These are phyloP conservation scores for Apiospora malaysiana DNA, from an alignment of 2,329 filamentous ascomycete genomes.

Conservation along the genomic window DNA sequence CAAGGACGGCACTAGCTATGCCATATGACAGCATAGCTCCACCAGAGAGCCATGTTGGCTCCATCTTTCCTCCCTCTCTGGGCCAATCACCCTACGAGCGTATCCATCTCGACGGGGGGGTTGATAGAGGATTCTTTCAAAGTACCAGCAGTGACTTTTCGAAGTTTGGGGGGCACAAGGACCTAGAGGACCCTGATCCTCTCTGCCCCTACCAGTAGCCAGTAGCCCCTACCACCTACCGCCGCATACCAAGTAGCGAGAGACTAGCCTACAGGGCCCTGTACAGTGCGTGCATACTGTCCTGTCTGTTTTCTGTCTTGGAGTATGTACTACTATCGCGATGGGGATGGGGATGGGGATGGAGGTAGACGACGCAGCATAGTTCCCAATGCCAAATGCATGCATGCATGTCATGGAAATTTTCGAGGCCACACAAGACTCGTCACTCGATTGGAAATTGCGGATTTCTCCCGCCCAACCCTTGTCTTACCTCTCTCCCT, in stretches of 20 bases:
- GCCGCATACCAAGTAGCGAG: background rate
- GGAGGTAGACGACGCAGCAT: background rate
- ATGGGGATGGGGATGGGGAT: background rate
- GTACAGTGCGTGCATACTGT: conserved; percentile 8
- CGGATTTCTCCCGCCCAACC: conserved; percentile 3
- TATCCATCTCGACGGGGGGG: conserved; percentile 13
- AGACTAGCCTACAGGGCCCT: background rate
- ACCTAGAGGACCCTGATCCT: conserved; percentile 4
- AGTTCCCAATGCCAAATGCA: conserved; percentile 1
- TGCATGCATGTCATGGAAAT: background rate
- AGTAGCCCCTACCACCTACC: too few species aligned
- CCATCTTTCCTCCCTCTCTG: background rate
- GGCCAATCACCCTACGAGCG: background rate
- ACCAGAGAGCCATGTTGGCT: background rate
- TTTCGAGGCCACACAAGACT: background rate
- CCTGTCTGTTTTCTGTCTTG: background rate
- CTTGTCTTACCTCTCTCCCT: background rate
- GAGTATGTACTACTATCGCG: background rate
- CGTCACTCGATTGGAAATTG: conserved; percentile 1
- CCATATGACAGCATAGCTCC: conserved; percentile 22
- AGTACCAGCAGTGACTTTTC: background rate
- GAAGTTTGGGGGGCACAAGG: background rate
- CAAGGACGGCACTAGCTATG: conserved; percentile 11
- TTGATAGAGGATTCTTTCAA: background rate
- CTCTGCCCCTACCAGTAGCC: conserved; percentile 14